Base-by-base conservation (phyloP, 192 early-diverging fungal species). In the Bifiguratus adelaidae region DNA sequence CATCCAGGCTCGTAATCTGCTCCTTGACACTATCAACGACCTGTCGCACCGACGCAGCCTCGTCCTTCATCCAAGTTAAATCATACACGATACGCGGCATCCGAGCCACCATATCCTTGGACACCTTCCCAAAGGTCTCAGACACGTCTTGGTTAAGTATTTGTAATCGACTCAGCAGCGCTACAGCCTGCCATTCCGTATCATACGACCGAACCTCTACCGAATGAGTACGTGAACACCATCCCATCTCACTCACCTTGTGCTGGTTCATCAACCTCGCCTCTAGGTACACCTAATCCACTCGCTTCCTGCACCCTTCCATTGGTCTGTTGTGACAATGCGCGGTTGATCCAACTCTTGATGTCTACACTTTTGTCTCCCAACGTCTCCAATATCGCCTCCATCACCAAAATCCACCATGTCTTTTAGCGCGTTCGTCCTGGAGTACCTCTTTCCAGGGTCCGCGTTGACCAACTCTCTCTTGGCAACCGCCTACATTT, bases 401-500 rank as follows among this genome's bases (percentile, higher is more conserved):
- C 32, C 32, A 8, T 33, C n/a, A 33, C 9, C n/a, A 8, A 11
- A 33, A 15, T 34, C 44, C 35, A 12, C 21, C 52, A 62, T 55
- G 53, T 55, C 53, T 0, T 37, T 50, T 34, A 49, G 53, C 32
- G 55, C 50, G 45, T 46, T 48, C 20, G 51, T 74, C 21, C 74
- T 78, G 53, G 61, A 66, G 24, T 75, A 55, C 45, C 47, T 78
- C 19, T 78, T 78, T 46, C 76, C 76, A 25, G 76, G 76, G 40
- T 61, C 51, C 26, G 64, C 76, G 19, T 59, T 60, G 63, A 67
- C 72, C 43, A 78, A 78, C 53, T 78, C 86, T 13, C 55, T 89
- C 7, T 56, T 89, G 21, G 86, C 76, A 6, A 86, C 86, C 8
- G 65, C 78, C 22, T 89, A 89, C 48, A 89, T 89, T 47, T 87